phyloP scores from a whole-genome alignment of 2,329 filamentous ascomycete genomes.

The Monosporascus sp. region DNA sequence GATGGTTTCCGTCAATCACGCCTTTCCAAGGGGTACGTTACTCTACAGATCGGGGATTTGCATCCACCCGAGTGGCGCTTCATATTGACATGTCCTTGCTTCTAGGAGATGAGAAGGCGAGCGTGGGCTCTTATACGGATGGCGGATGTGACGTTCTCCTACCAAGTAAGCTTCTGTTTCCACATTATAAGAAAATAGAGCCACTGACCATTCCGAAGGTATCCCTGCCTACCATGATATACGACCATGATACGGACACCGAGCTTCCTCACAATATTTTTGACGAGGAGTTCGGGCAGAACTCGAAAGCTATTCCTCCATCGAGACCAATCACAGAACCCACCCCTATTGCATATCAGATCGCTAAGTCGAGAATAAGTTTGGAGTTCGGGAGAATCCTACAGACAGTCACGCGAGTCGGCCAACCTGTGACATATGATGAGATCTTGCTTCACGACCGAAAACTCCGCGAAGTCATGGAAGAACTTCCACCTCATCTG shows the following conservation, averaged over 20 bases:
- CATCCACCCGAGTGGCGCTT: slow-evolving; percentile 3
- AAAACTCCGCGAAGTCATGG: slow-evolving; percentile 55
- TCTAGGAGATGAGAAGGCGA: slow-evolving; percentile 63
- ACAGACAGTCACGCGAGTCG: slow-evolving; percentile 56
- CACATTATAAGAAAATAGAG: neutral
- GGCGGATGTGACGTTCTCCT: slow-evolving; percentile 72
- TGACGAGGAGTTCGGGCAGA: slow-evolving; percentile 72
- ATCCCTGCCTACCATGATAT: slow-evolving; percentile 64
- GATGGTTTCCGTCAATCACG: slow-evolving; percentile 65
- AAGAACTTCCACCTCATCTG: slow-evolving; percentile 74
- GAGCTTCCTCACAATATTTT: slow-evolving; percentile 72
- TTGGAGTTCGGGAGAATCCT: slow-evolving; percentile 68
- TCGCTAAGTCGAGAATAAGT: slow-evolving; percentile 65
- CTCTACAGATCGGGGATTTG: neutral
- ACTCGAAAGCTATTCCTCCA: slow-evolving; percentile 62
- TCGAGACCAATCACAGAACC: slow-evolving; percentile 64
- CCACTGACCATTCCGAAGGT: slow-evolving; percentile 29
- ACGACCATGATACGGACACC: slow-evolving; percentile 70
- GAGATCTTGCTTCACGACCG: slow-evolving; percentile 60
- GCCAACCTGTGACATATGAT: slow-evolving; percentile 55
- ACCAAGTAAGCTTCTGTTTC: slow-evolving; percentile 49
- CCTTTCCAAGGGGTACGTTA: slow-evolving; percentile 63
- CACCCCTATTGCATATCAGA: slow-evolving; percentile 75
- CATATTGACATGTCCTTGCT: slow-evolving; percentile 6
- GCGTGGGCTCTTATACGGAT: slow-evolving; percentile 69